phyloP scores from a whole-genome alignment of 2,329 filamentous ascomycete species.

The Pseudogymnoascus sp. region DNA sequence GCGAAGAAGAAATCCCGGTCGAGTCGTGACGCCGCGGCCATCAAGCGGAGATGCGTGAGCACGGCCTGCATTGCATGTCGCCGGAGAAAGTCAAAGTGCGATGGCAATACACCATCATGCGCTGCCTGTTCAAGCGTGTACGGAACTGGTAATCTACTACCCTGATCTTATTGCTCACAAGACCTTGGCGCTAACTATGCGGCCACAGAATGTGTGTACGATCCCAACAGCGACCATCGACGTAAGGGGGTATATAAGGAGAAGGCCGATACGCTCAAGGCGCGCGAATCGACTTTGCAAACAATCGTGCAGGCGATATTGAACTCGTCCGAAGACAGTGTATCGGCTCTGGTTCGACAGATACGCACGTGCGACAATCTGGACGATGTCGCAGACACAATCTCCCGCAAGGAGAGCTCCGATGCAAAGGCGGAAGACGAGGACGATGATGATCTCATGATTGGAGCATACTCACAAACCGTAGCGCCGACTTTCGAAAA shows the following conservation, averaged over 20 bases:
- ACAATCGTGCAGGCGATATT: slow-evolving; percentile 89
- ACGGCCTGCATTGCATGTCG: slow-evolving; percentile 79
- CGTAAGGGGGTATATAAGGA: slow-evolving; percentile 96
- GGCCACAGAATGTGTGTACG: slow-evolving; percentile 69
- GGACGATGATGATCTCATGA: slow-evolving; percentile 32
- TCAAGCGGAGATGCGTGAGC: slow-evolving; percentile 69
- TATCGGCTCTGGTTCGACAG: slow-evolving; percentile 68
- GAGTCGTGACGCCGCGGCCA: slow-evolving; percentile 24
- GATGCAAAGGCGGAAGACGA: slow-evolving; percentile 35
- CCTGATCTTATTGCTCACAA: slow-evolving; percentile 10
- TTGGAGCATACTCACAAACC: slow-evolving; percentile 34
- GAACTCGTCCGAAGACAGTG: slow-evolving; percentile 82
- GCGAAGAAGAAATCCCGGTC: slow-evolving; percentile 24
- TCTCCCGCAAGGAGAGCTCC: slow-evolving; percentile 28
- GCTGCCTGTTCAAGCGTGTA: slow-evolving; percentile 96
- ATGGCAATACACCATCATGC: slow-evolving; percentile 83
- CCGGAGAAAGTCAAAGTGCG: slow-evolving; percentile 78
- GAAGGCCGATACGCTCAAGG: slow-evolving; percentile 81
- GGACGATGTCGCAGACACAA: slow-evolving; percentile 46
- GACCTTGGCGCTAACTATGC: background rate
- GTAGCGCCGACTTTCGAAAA: slow-evolving; percentile 48
- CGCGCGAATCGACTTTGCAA: slow-evolving; percentile 77
- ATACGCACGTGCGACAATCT: slow-evolving; percentile 74
- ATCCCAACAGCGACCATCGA: slow-evolving; percentile 91
- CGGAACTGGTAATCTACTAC: slow-evolving; percentile 42